These are phyloP conservation scores for Verticillium nonalfalfae DNA, from an alignment of 2,329 filamentous ascomycete species.

Conservation along the genomic window DNA sequence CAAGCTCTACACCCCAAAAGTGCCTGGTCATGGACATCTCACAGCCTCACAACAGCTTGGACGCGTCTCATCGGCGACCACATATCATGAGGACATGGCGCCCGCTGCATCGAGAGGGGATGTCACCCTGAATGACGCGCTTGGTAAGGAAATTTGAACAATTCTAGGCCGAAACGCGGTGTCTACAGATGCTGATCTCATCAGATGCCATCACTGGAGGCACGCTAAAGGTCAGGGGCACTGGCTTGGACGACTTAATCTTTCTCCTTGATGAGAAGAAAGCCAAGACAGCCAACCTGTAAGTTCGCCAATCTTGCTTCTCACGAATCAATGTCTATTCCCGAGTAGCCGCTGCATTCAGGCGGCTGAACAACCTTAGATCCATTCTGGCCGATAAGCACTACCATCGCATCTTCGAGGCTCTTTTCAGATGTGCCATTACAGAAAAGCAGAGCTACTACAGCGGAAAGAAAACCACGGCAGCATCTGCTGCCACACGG, in stretches of 20 bases:
- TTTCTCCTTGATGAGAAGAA: slow-evolving; percentile 28
- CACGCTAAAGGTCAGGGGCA: slow-evolving; percentile 28
- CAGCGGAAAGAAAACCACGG: slow-evolving; percentile 44
- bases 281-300: slow-evolving; percentile 26
- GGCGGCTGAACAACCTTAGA: slow-evolving; percentile 8
- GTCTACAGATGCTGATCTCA: neutral
- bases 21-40: neutral
- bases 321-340: neutral
- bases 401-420: slow-evolving; percentile 78
- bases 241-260: slow-evolving; percentile 34
- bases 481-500: slow-evolving; percentile 43
- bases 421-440: slow-evolving; percentile 63
- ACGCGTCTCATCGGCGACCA: neutral
- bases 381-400: slow-evolving; percentile 60
- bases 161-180: too few species aligned
- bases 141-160: neutral
- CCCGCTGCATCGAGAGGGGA: slow-evolving; percentile 2
- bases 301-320: slow-evolving; percentile 7
- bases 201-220: slow-evolving; percentile 21
- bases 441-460: slow-evolving; percentile 62
- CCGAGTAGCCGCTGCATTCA: neutral
- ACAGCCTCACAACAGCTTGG: neutral
- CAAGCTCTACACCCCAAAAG: neutral
- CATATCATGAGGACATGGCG: neutral
- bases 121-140: slow-evolving; percentile 8